phyloP scores from a whole-genome alignment of 495 filamentous ascomycete species.

The Rhypophila decipiens region DNA sequence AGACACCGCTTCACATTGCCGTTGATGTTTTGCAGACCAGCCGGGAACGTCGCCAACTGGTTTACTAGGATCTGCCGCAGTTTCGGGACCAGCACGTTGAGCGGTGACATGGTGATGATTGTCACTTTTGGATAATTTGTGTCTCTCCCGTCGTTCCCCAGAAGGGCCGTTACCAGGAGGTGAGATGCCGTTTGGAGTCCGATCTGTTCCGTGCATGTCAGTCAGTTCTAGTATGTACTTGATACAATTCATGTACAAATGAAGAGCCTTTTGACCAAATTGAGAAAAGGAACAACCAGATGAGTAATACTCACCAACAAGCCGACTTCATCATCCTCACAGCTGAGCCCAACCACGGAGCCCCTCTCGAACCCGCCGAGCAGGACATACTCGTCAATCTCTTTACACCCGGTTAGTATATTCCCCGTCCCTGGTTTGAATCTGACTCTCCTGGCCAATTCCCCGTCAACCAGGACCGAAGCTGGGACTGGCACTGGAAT shows the following conservation, averaged over 20 bases:
- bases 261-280: background rate
- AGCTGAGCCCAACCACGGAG: slow-evolving; percentile 42
- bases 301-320: slow-evolving; percentile 28
- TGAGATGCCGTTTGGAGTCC: slow-evolving; percentile 31
- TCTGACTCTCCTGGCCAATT: slow-evolving; percentile 14
- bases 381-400: slow-evolving; percentile 40
- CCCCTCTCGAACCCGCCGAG: slow-evolving; percentile 41
- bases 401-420: slow-evolving; percentile 31
- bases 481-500: too few species aligned
- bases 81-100: slow-evolving; percentile 23
- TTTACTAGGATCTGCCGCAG: slow-evolving; percentile 27
- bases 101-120: slow-evolving; percentile 32
- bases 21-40: slow-evolving; percentile 7
- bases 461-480: slow-evolving; percentile 21
- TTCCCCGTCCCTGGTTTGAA: slow-evolving; percentile 7
- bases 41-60: slow-evolving; percentile 12
- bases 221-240: background rate
- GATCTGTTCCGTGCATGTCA: slow-evolving; percentile 25
- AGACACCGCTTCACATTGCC: slow-evolving; percentile 30
- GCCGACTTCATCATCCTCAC: slow-evolving; percentile 34
- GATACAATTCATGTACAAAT: background rate
- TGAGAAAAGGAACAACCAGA: background rate
- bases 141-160: too few species aligned
- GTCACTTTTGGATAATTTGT: slow-evolving; percentile 10
- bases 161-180: slow-evolving; percentile 16